phyloP scores from a whole-genome alignment of 352 stramenopile species.

The Phytophthora constricta region DNA sequence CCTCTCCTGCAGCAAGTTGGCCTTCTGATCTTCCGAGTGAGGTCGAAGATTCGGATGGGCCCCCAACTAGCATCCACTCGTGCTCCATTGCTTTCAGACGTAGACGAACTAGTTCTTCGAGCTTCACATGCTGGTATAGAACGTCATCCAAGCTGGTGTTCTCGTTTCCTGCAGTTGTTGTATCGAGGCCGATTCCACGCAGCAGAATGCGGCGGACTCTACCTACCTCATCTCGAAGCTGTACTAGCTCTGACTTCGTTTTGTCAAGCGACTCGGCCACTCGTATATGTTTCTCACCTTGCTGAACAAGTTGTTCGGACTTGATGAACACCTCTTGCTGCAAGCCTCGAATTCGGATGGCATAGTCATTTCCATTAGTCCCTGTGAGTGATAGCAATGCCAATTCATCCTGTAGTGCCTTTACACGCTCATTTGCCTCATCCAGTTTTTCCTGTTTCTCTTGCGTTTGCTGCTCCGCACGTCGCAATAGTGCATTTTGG shows the following conservation, averaged over 20 bases:
- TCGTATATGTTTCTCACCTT: constrained; percentile 74
- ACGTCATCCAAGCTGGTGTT: constrained; percentile 49
- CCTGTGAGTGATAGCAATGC: constrained; percentile 46
- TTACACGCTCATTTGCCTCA: constrained; percentile 43
- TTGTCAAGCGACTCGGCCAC: constrained; percentile 54
- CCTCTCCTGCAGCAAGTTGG: constrained; percentile 12
- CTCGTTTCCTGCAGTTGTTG: constrained; percentile 22
- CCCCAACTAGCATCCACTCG: constrained; percentile 57
- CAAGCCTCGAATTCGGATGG: constrained; percentile 47
- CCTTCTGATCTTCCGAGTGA: constrained; percentile 10
- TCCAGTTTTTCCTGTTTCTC: constrained; percentile 46
- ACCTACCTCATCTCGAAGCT: constrained; percentile 58
- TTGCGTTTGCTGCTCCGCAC: constrained; percentile 41
- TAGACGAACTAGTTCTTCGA: constrained; percentile 76
- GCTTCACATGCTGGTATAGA: constrained; percentile 74
- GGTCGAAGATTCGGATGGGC: constrained; percentile 1
- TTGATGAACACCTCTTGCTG: constrained; percentile 80
- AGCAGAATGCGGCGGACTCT: constrained; percentile 60
- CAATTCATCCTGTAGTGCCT: constrained; percentile 61
- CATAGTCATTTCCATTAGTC: constrained; percentile 32
- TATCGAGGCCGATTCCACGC: constrained; percentile 56
- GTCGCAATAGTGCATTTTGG: constrained; percentile 42
- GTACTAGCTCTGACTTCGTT: constrained; percentile 46
- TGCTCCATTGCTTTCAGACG: constrained; percentile 71
- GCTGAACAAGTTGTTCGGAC: constrained; percentile 72